phyloP scores from a whole-genome alignment of 139 green algal genomes.

The Coccomyxa sp. region DNA sequence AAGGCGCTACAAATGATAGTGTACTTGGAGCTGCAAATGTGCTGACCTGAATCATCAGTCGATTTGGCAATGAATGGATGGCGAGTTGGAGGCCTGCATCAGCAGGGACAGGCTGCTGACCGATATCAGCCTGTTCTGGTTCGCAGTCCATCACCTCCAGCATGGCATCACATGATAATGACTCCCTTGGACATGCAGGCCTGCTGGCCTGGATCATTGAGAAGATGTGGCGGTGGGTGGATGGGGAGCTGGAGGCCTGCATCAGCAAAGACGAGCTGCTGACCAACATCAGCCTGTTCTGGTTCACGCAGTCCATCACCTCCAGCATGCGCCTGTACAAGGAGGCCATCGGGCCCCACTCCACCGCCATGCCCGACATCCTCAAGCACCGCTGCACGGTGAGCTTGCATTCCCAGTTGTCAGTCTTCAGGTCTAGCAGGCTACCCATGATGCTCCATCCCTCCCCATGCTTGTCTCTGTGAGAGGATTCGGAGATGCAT shows the following conservation, averaged over 20 bases:
- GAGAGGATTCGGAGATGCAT: too few relatives aligned
- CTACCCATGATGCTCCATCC: too few relatives aligned
- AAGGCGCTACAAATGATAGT: too few relatives aligned
- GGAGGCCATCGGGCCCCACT: too few relatives aligned
- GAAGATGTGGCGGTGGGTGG: conserved; percentile 2
- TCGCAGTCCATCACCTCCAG: conserved; percentile 9
- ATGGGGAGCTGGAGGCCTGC: background rate
- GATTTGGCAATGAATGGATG: background rate
- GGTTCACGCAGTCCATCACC: conserved; percentile 8
- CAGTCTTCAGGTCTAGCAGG: too few relatives aligned
- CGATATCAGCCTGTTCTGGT: conserved; percentile 16
- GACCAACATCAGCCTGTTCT: conserved; percentile 14
- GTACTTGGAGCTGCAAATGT: too few relatives aligned
- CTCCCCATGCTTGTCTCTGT: too few relatives aligned
- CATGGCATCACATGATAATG: too few relatives aligned
- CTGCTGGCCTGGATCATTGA: conserved; percentile 4
- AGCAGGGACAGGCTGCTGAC: conserved; percentile 10
- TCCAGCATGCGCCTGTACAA: conserved; percentile 18
- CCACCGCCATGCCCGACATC: too few relatives aligned
- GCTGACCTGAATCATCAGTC: conserved; percentile 4
- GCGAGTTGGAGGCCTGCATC: background rate
- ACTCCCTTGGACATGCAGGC: too few relatives aligned
- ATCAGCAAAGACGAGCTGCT: conserved; percentile 13
- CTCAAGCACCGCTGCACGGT: too few relatives aligned
- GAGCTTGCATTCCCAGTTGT: too few relatives aligned